These are phyloP conservation scores for Pythium rishiriense DNA, from an alignment of 352 stramenopile species.

Conservation along the genomic window DNA sequence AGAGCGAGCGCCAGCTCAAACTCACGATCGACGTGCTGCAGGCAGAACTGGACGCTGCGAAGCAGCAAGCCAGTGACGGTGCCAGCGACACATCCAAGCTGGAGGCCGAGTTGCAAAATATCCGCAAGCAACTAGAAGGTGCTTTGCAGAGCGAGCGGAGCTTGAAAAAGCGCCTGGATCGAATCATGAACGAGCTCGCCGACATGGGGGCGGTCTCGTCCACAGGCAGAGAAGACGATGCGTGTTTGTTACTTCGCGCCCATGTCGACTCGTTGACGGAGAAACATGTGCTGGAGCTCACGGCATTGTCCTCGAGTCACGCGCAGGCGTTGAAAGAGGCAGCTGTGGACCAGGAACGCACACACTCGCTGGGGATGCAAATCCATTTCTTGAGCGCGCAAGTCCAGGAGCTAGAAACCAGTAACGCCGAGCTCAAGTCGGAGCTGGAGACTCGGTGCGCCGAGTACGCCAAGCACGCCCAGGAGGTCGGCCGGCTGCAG, in stretches of 20 bases:
- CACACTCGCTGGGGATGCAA: conserved; percentile 10
- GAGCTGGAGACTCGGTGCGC: conserved; percentile 35
- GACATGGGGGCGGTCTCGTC: not conserved
- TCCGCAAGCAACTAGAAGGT: not conserved
- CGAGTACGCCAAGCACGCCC: conserved; percentile 39
- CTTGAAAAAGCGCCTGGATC: conserved; percentile 5
- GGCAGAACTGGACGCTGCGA: conserved; percentile 4
- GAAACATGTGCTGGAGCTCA: conserved; percentile 1
- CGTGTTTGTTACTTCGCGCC: not conserved
- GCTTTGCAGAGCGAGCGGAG: conserved; percentile 1
- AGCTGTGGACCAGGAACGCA: not conserved
- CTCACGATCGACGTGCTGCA: conserved; percentile 7
- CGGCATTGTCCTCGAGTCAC: conserved; percentile 9
- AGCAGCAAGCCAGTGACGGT: not conserved
- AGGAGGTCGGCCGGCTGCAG: conserved; percentile 35
- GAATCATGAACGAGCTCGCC: not conserved
- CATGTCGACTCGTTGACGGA: not conserved
- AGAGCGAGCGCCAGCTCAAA: conserved; percentile 14
- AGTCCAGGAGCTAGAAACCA: conserved; percentile 51
- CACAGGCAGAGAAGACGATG: not conserved
- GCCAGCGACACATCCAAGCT: not conserved
- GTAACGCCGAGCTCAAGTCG: conserved; percentile 50
- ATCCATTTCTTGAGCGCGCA: conserved; percentile 21
- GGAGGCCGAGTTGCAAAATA: not conserved
- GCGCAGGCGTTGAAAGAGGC: conserved; percentile 11